phyloP scores from a whole-genome alignment of 2,329 filamentous ascomycete species.

The Penicillium sp. region DNA sequence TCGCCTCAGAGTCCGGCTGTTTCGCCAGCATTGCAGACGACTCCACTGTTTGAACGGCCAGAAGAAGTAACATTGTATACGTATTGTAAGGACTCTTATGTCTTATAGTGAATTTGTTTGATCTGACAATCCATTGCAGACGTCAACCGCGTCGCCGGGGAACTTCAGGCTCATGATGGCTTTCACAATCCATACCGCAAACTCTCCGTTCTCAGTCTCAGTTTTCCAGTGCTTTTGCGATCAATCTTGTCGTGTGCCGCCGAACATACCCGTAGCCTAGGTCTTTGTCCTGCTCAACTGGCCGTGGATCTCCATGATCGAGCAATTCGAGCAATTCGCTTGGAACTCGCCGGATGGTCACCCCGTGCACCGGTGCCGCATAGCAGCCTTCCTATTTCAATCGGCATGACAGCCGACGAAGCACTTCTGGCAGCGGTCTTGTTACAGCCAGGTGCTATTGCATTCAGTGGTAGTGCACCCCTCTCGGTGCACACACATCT shows the following conservation, averaged over 20 bases:
- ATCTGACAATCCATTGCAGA: background rate
- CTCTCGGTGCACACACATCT: background rate
- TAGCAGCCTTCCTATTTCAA: background rate
- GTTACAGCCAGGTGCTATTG: background rate
- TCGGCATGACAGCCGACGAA: background rate
- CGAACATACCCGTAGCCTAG: background rate
- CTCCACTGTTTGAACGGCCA: background rate
- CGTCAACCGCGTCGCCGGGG: background rate
- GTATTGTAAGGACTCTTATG: background rate
- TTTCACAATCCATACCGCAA: background rate
- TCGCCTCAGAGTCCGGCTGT: background rate
- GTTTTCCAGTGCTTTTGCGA: background rate
- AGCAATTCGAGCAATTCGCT: background rate
- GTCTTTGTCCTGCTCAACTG: background rate
- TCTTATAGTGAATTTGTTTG: background rate
- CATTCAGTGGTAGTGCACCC: background rate
- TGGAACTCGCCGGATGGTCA: background rate
- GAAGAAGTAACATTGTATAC: background rate
- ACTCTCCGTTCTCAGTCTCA: background rate
- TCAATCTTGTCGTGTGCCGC: background rate
- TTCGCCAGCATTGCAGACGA: background rate
- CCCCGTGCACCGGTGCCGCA: background rate
- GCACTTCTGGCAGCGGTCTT: background rate
- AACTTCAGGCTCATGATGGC: background rate
- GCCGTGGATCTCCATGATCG: background rate